Conservation (phyloP, 805 yeast genomes). For the Candida adriatica region DNA sequence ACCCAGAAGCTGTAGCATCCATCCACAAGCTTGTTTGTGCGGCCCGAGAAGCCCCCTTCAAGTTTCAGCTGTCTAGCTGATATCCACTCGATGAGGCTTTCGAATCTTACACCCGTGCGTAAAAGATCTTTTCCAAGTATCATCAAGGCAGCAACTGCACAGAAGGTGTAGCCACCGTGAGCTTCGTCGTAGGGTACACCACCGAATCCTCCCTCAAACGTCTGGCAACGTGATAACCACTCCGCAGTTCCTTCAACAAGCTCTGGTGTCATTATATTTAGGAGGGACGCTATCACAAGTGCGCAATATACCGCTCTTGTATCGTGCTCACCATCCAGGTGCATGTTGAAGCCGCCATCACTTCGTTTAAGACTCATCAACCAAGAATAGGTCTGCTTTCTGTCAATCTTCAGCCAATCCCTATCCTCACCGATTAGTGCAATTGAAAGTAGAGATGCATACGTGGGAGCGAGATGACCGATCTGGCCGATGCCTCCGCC, state of each 20-base stretch:
- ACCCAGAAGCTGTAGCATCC: conserved; percentile 97
- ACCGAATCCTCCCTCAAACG: conserved; percentile 93
- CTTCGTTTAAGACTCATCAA: conserved; percentile 49
- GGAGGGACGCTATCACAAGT: conserved; percentile 59
- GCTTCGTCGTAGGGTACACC: conserved; percentile 82
- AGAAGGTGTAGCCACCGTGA: conserved; percentile 94
- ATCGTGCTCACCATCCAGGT: conserved; percentile 75
- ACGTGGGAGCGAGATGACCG: conserved; percentile 80
- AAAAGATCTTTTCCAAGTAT: conserved; percentile 33
- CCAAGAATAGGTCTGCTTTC: conserved; percentile 52
- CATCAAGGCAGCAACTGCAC: conserved; percentile 67
- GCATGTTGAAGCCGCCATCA: conserved; percentile 78
- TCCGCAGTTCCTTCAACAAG: conserved; percentile 43
- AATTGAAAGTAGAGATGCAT: conserved; percentile 66
- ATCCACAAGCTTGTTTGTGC: conserved; percentile 90
- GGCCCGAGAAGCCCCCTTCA: conserved; percentile 88
- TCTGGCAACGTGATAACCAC: conserved; percentile 71
- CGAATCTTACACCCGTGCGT: conserved; percentile 37
- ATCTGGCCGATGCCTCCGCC: conserved; percentile 82
- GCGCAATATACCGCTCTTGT: conserved; percentile 85
- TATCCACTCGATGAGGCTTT: conserved; percentile 57
- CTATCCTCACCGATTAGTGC: conserved; percentile 41
- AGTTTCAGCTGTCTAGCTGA: conserved; percentile 55
- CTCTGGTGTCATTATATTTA: conserved; percentile 57
- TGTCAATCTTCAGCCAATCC: conserved; percentile 38